Base-by-base conservation (phyloP, 2,329 filamentous ascomycete genomes). In the Xylariaceae sp. region DNA sequence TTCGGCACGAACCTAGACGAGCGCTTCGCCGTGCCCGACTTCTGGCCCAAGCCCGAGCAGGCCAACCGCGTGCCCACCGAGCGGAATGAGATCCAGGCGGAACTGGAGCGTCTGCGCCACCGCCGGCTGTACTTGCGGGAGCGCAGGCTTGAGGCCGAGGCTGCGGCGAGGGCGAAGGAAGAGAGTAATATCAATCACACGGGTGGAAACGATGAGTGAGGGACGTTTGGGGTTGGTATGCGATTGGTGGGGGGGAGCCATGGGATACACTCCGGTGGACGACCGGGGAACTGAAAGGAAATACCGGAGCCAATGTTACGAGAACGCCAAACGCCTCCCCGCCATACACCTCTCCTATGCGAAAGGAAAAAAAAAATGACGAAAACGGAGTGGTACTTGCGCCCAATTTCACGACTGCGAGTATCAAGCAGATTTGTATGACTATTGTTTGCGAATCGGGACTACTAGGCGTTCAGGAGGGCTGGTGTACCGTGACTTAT, bases 1-100 rank as follows among this genome's bases (percentile, higher is more conserved):
- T 99, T 97, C 73, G 94, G 94, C 70, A 96, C 91, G 54, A 99
- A 99, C 73, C 89, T 99, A 69, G 94, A 99, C 74, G 81, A 87
- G 63, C 87, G 90, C 61, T 99, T 99, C 78, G 76, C 81, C 47
- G 89, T 97, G 1, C 85, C 88, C 27, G 88, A 87, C 55, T 99
- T 99, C 79, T 99, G 94, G 94, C 94, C 94, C 31, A 89, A 86
- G 67, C 78, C 84, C 3, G 85, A 88, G 60, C 80, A 91, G 69
- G 86, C 86, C 57, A 86, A 94, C 73, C 82, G 80, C 66, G 81
- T 94, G 45, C 89, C 89, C 1, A 82, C 82, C 56, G 88, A 94
- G 63, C 78, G 79, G 60, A 88, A 94, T 53, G 89, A 95, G 73
- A 94, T 99, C 67, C 81, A 86, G 55, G 80, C 80, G 59, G 94